These are phyloP conservation scores for Podaxis sp. DNA, from an alignment of 768 basidiomycete genomes.

Conservation along the genomic window DNA sequence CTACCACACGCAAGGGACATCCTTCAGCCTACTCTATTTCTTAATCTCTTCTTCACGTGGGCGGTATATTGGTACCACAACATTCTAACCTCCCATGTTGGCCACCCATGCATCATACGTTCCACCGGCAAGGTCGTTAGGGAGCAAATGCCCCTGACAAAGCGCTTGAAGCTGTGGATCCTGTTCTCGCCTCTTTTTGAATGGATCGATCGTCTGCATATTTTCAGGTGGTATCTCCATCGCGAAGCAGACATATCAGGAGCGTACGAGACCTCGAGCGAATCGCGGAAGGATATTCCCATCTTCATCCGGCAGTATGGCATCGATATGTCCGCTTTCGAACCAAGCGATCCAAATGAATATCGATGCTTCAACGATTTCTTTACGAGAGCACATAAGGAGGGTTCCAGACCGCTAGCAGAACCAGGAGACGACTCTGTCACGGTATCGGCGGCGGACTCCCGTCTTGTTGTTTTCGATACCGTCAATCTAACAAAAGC, in stretches of 20 bases:
- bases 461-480: background rate
- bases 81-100: background rate
- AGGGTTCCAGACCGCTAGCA: background rate
- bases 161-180: background rate
- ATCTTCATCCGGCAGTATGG: background rate
- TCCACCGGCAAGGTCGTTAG: background rate
- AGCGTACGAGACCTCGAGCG: background rate
- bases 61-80: background rate
- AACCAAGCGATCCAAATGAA: background rate
- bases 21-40: background rate
- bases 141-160: background rate
- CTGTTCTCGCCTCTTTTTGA: background rate
- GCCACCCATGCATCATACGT: background rate
- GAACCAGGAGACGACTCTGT: background rate
- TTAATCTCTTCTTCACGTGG: background rate
- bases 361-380: background rate
- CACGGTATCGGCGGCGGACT: background rate
- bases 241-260: background rate
- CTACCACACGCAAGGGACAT: background rate
- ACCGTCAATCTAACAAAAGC: background rate
- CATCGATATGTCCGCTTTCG: background rate
- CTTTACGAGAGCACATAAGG: background rate
- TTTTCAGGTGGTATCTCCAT: background rate
- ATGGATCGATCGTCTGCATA: background rate
- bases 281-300: background rate